phyloP scores from a whole-genome alignment of 129 eudicot genomes.

The Calendula officinalis region DNA sequence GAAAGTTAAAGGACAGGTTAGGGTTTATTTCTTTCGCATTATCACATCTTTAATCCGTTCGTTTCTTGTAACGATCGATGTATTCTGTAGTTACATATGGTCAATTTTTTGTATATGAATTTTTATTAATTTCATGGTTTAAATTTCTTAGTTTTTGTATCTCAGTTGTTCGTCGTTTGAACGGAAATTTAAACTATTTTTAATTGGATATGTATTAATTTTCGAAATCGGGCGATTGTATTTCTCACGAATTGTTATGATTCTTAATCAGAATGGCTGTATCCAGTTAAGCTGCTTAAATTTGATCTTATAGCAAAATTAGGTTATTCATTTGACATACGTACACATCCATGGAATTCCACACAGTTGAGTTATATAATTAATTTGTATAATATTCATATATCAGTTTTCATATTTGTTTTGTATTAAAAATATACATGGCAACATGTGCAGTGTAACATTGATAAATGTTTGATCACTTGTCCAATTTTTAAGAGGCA shows the following conservation, averaged over 20 bases:
- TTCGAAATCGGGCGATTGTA: not conserved
- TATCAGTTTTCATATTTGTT: not conserved
- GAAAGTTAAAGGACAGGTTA: constrained; percentile 52
- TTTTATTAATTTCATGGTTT: not conserved
- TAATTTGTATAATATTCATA: not conserved
- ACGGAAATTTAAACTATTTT: not conserved
- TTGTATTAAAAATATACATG: not conserved
- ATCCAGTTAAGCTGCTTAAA: not conserved
- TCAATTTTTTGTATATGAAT: not conserved
- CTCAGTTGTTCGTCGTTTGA: not conserved
- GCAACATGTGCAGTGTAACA: not conserved
- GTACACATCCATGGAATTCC: not conserved
- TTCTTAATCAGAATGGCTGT: not conserved
- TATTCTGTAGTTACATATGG: not conserved
- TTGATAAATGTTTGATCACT: not conserved
- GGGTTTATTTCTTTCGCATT: constrained; percentile 7
- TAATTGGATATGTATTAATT: not conserved
- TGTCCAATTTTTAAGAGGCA: not conserved
- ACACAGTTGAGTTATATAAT: not conserved
- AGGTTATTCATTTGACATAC: not conserved
- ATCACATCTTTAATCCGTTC: not conserved
- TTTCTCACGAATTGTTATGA: not conserved
- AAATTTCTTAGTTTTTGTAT: not conserved
- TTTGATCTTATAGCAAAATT: not conserved
- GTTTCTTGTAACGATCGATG: constrained; percentile 14